Base-by-base conservation (phyloP, 1,139 yeast genomes). In the Scheffersomyces segobiensis region DNA sequence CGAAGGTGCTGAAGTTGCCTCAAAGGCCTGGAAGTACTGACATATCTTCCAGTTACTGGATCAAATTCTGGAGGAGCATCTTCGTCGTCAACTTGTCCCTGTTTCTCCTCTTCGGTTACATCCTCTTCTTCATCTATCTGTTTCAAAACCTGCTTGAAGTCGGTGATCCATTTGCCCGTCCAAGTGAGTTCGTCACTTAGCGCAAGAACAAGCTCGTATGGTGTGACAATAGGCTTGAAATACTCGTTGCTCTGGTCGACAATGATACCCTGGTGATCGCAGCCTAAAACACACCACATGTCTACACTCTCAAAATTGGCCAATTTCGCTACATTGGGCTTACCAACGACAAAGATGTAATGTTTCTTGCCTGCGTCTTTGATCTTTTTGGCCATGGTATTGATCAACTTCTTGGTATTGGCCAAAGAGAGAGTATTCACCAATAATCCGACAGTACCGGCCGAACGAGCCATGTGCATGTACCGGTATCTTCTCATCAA, bases 271-370 rank as follows among this genome's bases (percentile, higher is more conserved):
- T 96, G 95, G 65, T 93, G 93, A 18, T 96, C 93, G 73, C 99
- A 96, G 0, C 99, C 99, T 22, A 95, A 75, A 19, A 95, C 85
- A 68, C 96, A 93, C 98, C 99, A 95, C 32, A 91, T 82, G 66
- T 95, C 99, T 19, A 95, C 85, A 21, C 87, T 87, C 63, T 93
- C 98, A 70, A 96, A 95, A 72, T 95, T 95, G 14, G 99, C 99
- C 57, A 95, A 79, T 68, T 95, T 95, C 50, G 99, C 97, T 5
- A 95, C 98, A 68, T 95, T 95, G n/a, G 98, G 98, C 71, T 96
- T 96, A 18, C 99, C 99, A 7, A 95, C 98, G 6, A 93, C 98
- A 76, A 95, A 93, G 67, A 92, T 83, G 69, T 95, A 95, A 64
- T 91, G 95, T 69, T 96, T 96, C 73, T 95, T 95, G 2, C 93